Base-by-base conservation (phyloP, 176 grass and related monocot genomes). In the Oryza glumipatula region DNA sequence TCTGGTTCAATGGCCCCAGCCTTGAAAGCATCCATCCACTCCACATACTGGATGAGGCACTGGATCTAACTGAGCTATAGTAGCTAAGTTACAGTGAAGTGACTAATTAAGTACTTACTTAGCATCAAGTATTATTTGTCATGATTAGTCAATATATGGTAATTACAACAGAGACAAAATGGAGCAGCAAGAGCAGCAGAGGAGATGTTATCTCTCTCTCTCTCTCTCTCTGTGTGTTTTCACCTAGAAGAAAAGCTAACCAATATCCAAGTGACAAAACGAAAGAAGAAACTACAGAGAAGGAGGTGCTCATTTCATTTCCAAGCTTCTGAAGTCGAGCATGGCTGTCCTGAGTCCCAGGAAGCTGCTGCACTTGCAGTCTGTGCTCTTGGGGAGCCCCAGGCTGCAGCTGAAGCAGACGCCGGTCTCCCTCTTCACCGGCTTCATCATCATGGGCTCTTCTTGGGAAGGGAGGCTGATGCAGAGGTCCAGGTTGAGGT, bases 401-500 rank as follows among this genome's bases (percentile, higher is more conserved):
- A 94, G 80, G 72, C 87, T 88, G 87, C 94, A 97, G 80, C 89
- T 90, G 92, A 94, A 97, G 87, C 94, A 94, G 16, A 89, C 46
- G 13, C 89, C 81, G 24, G 45, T n/a, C 36, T 91, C 90, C n/a
- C 81, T 74, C 84, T 94, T 93, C 48, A 88, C 81, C 1, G 92
- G 86, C 81, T 88, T 89, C 39, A 86, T 89, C 39, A 86, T 89
- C 39, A 86, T 65, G n/a, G 83, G 1, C 65, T 94, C 91, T 75
- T 92, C 88, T 70, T 47, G 86, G 47, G 82, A 74, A 15, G 91
- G 96, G 13, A 91, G 93, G 89, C 93, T 95, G 76, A 98, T 98
- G 81, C 91, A 92, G 1, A 98, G 93, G 36, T 98, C 96, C 83
- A 98, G 68, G 85, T 98, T 98, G 3, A 98, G 88, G 83, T 98